Evolutionary conservation across 148 eudicot species (phyloP), one percentile per base, ranked within the genome.

Genomic region (Simmondsia chinensis): DNA sequence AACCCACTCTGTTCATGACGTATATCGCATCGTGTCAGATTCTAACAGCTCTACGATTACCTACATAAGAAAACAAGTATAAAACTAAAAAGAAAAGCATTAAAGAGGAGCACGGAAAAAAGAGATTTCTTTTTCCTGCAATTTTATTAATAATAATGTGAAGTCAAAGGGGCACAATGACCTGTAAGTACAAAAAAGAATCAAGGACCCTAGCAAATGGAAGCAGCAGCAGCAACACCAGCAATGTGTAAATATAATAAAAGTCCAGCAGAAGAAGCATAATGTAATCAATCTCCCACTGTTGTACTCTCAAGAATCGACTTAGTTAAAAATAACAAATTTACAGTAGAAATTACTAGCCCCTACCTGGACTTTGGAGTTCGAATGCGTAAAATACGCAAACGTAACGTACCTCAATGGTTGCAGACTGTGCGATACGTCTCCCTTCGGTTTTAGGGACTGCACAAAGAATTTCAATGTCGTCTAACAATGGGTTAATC

Each of bases 131-230:
- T 61, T 40, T 41, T 46, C 51, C 21, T 59, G 14, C 20, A 37
- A 32, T 52, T 58, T 75, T 73, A 70, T 80, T 72, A 1, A 41
- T n/a, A n/a, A n/a, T n/a, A n/a, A n/a, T n/a, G n/a, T 32, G 72
- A 63, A 72, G 72, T 64, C 65, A 48, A 54, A 45, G 56, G 57
- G 61, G 64, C 47, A 55, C 70, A 54, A 52, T 54, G 33, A 60
- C 50, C 60, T 51, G 56, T 56, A 39, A 66, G 83, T 70, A 83
- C 72, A 73, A 39, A 73, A 84, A 76, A 77, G 80, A 56, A 65
- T 75, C 45, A 76, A 43, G 64, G 71, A 71, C 59, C 69, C 57
- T 46, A 29, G 21, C 24, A 45, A 50, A n/a, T 48, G 72, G 61
- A 60, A 62, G 75, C 74, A 82, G 68, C 70, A 64, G 67, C n/a